A percentile compares a stretch with the other conserved stretches of the same genome.
Conservation (phyloP, 306 rosid species). For the Luffa acutangula region DNA sequence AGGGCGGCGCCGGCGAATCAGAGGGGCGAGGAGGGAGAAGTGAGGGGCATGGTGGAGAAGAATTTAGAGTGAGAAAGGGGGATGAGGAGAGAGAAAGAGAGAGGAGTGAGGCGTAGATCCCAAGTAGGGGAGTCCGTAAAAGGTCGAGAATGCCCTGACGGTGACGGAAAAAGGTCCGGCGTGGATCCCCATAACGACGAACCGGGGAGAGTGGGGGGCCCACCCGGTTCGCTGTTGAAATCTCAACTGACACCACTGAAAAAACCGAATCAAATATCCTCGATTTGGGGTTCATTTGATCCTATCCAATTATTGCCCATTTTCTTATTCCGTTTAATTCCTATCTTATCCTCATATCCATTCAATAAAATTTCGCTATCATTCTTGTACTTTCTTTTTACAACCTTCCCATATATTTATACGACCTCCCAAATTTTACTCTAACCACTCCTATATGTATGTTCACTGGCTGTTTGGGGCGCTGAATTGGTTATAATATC, state of each 20-base stretch:
- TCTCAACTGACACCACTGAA: background rate
- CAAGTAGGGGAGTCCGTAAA: background rate
- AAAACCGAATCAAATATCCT: background rate
- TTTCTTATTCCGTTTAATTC: background rate
- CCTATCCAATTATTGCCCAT: background rate
- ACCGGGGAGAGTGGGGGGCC: background rate
- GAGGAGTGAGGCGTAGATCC: background rate
- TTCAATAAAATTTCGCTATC: background rate
- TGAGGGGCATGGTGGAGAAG: background rate
- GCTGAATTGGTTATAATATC: no score
- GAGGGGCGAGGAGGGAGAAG: background rate
- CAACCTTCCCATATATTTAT: background rate
- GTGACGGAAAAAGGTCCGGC: background rate
- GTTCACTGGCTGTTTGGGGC: no score
- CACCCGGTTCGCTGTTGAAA: background rate
- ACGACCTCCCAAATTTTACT: background rate
- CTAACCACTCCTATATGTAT: background rate
- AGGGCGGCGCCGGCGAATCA: background rate
- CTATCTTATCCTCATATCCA: background rate
- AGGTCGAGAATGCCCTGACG: background rate
- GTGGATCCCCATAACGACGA: background rate
- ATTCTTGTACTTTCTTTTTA: background rate
- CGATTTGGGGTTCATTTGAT: background rate
- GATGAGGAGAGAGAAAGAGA: conserved; percentile 4
- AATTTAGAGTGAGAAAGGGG: background rate